Evolutionary conservation across 2,329 filamentous ascomycete species (phyloP).

Genomic region (Botrytis medusae): DNA sequence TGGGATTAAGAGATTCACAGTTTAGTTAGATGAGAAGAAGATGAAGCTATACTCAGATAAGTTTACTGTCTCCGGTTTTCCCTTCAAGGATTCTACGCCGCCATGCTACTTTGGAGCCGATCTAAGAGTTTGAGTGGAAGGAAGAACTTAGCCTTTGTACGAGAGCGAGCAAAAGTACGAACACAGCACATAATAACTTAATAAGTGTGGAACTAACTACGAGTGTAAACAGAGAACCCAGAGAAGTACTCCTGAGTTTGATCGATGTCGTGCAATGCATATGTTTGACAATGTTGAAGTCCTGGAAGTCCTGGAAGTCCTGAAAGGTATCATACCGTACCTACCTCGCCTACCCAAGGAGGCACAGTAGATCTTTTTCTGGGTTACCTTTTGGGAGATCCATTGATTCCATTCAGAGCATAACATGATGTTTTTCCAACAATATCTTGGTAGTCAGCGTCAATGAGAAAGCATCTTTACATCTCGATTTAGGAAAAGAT

Average conservation of each 20-base stretch:
- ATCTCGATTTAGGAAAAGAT: background rate
- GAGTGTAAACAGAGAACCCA: background rate
- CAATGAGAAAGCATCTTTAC: background rate
- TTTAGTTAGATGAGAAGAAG: constrained; percentile 5
- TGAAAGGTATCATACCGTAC: background rate
- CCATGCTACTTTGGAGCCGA: background rate
- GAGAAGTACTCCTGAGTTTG: background rate
- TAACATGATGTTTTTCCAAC: background rate
- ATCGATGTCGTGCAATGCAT: background rate
- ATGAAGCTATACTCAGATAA: constrained; percentile 9
- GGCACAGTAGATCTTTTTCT: background rate
- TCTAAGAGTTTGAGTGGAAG: background rate
- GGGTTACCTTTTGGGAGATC: background rate
- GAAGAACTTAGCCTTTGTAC: background rate
- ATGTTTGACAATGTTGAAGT: background rate
- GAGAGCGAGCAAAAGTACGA: background rate
- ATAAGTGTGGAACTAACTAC: background rate
- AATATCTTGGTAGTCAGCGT: background rate
- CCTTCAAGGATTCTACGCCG: constrained; percentile 2
- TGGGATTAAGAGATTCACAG: background rate
- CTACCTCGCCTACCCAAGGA: background rate
- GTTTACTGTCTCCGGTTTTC: constrained; percentile 11
- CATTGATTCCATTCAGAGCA: background rate
- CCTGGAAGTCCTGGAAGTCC: background rate
- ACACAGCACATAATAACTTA: background rate